These are phyloP conservation scores for Triadica sebifera DNA, from an alignment of 345 rosid genomes.

Conservation along the genomic window DNA sequence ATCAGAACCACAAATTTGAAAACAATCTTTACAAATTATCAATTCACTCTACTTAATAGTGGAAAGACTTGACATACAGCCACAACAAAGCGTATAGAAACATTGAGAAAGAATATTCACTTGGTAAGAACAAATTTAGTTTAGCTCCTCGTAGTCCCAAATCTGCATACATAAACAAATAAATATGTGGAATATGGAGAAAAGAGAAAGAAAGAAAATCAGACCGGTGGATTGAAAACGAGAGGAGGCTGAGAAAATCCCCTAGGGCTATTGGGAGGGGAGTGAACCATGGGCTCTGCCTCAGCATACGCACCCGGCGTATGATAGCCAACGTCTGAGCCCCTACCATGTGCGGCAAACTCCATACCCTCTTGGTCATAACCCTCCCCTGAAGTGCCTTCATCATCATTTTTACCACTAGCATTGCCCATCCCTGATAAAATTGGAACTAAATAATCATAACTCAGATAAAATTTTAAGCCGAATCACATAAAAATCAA, in stretches of 20 bases:
- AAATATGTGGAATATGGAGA: neutral
- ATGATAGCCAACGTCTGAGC: neutral
- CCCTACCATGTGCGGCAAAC: constrained; percentile 11
- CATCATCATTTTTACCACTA: constrained; percentile 49
- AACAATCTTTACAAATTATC: neutral
- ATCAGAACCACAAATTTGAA: neutral
- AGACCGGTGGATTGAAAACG: constrained; percentile 36
- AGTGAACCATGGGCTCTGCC: constrained; percentile 36
- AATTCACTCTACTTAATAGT: neutral
- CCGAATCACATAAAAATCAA: constrained; percentile 1
- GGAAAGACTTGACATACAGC: neutral
- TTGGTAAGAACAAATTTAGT: neutral
- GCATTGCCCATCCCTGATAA: constrained; percentile 62
- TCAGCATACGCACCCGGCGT: constrained; percentile 16
- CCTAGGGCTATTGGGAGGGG: constrained; percentile 29
- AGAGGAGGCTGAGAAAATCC: constrained; percentile 26
- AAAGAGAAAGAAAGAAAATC: neutral
- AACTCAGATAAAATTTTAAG: constrained; percentile 25
- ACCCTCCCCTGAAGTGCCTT: constrained; percentile 36
- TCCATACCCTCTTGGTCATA: constrained; percentile 26
- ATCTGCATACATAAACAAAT: neutral
- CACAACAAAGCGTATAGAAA: neutral
- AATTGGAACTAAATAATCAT: constrained; percentile 20
- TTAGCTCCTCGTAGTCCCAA: neutral
- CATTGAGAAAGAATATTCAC: neutral